Evolutionary conservation across 345 rosid species (phyloP), one percentile per base, ranked within the genome.

Genomic region (Linum usitatissimum): DNA sequence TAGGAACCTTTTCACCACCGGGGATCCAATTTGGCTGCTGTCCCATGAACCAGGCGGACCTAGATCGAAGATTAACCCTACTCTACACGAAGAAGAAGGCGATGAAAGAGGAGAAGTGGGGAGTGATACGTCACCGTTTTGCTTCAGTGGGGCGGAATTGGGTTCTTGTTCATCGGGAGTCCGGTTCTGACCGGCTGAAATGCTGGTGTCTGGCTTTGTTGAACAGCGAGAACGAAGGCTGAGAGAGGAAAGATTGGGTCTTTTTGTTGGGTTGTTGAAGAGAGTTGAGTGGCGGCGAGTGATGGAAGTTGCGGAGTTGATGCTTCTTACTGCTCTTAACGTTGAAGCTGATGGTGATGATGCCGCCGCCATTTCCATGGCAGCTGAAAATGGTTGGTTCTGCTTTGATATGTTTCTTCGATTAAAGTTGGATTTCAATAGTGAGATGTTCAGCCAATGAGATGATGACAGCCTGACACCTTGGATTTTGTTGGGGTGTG

Each of bases 1-100:
- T 62, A 84, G 69, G 73, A 85, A 87, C 68, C 95, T 83, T 77
- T 85, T 90, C 65, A 90, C 83, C 18, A 87, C 90, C 0, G 97
- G 93, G n/a, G 92, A 85, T 51, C 95, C 93, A 63, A 87, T 78
- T 68, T 85, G 88, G 7, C 68, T 75, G 70, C 78, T 28, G 75
- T 87, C 92, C 97, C 92, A 90, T 0, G 88, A 85, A 57, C 69
- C 69, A 0, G 56, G 30, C 5, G 77, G 55, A 49, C 86, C 90
- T 58, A 87, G 57, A 72, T 79, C 90, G 42, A 90, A 68, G 69
- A 90, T 85, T 63, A 85, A 61, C 19, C 95, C 95, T 23, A 23
- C 28, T 68, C 69, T 74, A 1, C 74, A 59, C 12, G 70, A 18
- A 45, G 70, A 18, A 45, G 13, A 45, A 9, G 51, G 17, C 51